Evolutionary conservation across 129 eudicot species (phyloP), one percentile per base, ranked within the genome.

Genomic region (Helichrysum umbraculigerum): DNA sequence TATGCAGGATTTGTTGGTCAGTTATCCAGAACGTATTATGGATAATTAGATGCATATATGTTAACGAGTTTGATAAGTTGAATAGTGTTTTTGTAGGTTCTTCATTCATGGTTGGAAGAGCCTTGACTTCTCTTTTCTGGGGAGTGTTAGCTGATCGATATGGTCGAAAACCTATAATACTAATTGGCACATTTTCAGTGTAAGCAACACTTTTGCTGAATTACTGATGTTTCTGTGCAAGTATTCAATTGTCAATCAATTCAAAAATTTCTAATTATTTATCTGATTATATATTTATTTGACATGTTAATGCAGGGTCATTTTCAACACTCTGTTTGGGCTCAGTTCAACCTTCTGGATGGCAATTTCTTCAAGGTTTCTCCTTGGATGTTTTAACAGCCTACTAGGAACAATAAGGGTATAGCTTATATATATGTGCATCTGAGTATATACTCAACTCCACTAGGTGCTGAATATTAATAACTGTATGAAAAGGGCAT

Each of bases 21-120:
- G 57, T 62, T 66, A 64, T 66, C 63, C 29, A 65, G 6, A 57
- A 21, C 5, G 12, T 2, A 21, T 25, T 11, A 20, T 68, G 57
- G 12, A 56, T 25, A 39, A 17, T 61, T 25, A n/a, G 21, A 74
- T 22, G 39, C 32, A 17, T 59, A 58, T 21, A 35, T 33, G 4
- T 11, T 37, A 28, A 1, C 10, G 6, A n/a, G 52, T 20, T 15
- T 61, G 29, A 41, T 50, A 28, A 65, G 22, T 50, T 51, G 16
- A 15, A 52, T 58, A 77, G 52, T 77, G 14, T 0, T 77, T 73
- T 68, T 68, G 59, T 77, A 77, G 81, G 74, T 37, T 77, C 81
- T 35, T 77, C 81, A 68, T 77, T 77, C 73, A 77, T 77, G 81
- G 29, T 77, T 56, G 81, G 81, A 68, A 77, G 81, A 68, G 81